A percentile compares a stretch with the other conserved stretches of the same genome.
Conservation (phyloP, 768 basidiomycete species). For the Macrolepiota fuliginosa region DNA sequence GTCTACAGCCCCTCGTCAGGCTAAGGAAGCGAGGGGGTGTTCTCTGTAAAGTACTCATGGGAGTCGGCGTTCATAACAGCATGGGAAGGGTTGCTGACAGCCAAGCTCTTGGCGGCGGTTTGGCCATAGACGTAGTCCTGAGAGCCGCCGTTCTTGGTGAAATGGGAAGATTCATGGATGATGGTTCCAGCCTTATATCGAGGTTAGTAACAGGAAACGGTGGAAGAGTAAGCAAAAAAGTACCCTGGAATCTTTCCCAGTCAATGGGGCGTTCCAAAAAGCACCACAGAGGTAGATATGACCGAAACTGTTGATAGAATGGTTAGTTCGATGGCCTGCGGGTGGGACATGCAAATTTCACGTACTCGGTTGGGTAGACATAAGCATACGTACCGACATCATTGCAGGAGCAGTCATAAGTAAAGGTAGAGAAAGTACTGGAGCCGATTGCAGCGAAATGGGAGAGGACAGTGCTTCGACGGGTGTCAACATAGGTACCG, state of each 20-base stretch:
- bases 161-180: constrained; percentile 45
- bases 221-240: not conserved
- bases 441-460: constrained; percentile 38
- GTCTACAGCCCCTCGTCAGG: not conserved
- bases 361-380: constrained; percentile 31
- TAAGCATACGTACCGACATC: constrained; percentile 32
- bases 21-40: constrained; percentile 32
- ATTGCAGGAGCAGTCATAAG: constrained; percentile 38
- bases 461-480: constrained; percentile 32
- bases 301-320: constrained; percentile 26
- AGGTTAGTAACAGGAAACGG: not conserved
- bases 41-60: constrained; percentile 49
- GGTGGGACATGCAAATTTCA: not conserved
- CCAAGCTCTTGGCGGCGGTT: constrained; percentile 34
- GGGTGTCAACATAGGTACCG: constrained; percentile 38
- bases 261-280: constrained; percentile 44
- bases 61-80: constrained; percentile 42
- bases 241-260: constrained; percentile 47
- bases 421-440: constrained; percentile 29
- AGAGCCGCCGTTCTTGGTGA: constrained; percentile 39
- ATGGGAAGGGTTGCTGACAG: constrained; percentile 34
- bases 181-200: constrained; percentile 28
- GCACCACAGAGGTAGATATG: constrained; percentile 44
- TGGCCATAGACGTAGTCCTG: constrained; percentile 46
- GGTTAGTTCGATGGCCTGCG: not conserved